Conservation (phyloP, 176 grass and related monocot genomes). For the Lolium rigidum region DNA sequence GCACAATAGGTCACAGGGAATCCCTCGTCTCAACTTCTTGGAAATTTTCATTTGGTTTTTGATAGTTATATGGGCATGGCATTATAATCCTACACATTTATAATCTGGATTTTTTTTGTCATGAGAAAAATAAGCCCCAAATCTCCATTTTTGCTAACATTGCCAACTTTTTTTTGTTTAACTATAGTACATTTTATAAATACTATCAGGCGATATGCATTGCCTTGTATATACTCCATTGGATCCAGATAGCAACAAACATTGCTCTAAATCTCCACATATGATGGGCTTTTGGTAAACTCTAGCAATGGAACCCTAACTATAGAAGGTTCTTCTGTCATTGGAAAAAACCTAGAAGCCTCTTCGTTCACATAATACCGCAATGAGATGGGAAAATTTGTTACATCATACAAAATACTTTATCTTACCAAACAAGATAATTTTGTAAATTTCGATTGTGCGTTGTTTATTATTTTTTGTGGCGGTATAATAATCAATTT, state of each 20-base stretch:
- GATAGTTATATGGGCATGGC: too few species aligned
- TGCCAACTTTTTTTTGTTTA: too few species aligned
- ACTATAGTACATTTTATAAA: too few species aligned
- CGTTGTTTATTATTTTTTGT: neutral
- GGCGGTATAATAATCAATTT: neutral
- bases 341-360: neutral
- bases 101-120: too few species aligned
- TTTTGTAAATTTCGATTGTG: neutral
- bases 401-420: too few species aligned
- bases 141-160: too few species aligned
- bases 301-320: neutral
- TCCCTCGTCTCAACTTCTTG: too few species aligned
- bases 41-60: too few species aligned
- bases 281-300: conserved; percentile 3
- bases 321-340: neutral
- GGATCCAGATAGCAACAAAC: neutral
- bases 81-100: too few species aligned
- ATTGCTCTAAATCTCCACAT: neutral
- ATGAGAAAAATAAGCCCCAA: too few species aligned
- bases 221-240: neutral
- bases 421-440: neutral
- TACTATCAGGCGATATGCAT: too few species aligned
- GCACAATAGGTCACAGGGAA: too few species aligned
- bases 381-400: neutral
- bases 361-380: neutral